phyloP scores from a whole-genome alignment of 352 stramenopile species.

The Globisporangium spiculum region DNA sequence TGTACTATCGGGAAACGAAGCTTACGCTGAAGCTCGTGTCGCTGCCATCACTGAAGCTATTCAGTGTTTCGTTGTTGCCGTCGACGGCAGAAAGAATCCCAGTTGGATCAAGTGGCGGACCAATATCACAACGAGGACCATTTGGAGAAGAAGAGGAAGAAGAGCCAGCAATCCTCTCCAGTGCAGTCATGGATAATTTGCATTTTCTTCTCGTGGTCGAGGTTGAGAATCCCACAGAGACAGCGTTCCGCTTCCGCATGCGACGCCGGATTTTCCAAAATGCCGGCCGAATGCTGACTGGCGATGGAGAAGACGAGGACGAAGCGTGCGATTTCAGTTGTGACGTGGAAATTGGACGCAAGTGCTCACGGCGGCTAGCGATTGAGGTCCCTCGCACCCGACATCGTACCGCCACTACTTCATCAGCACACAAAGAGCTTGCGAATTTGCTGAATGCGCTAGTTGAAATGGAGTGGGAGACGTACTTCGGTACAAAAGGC shows the following conservation, averaged over 20 bases:
- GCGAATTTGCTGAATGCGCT: constrained; percentile 33
- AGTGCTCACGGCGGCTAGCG: constrained; percentile 40
- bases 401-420: background rate
- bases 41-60: constrained; percentile 50
- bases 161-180: background rate
- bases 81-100: constrained; percentile 22
- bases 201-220: constrained; percentile 50
- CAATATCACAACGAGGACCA: background rate
- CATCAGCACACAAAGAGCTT: constrained; percentile 2
- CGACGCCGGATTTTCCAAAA: constrained; percentile 2
- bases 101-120: background rate
- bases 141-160: background rate
- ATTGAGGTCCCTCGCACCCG: constrained; percentile 39
- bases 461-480: constrained; percentile 52
- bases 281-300: background rate
- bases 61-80: constrained; percentile 34
- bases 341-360: constrained; percentile 46
- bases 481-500: constrained; percentile 45
- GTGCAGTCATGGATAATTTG: constrained; percentile 42
- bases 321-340: constrained; percentile 7
- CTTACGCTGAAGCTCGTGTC: constrained; percentile 41
- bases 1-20: constrained; percentile 60
- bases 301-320: background rate
- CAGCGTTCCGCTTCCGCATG: constrained; percentile 52
- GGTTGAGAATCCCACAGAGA: constrained; percentile 70